Conservation (phyloP, 2,329 filamentous ascomycete species). For the Scedosporium apiospermum region DNA sequence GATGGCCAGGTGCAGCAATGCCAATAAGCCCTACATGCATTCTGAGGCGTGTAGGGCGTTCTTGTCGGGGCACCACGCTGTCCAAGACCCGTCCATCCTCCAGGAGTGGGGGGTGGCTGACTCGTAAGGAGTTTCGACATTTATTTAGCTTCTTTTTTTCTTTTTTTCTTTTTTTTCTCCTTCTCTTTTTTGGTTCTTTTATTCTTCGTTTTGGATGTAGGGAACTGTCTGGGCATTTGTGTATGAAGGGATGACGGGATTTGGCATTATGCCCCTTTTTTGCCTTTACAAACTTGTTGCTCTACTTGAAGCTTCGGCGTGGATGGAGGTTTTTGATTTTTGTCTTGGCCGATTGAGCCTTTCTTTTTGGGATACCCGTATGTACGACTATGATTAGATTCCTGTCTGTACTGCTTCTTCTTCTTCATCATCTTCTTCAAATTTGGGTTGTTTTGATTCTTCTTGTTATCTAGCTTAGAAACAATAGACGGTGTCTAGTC, state of each 20-base stretch:
- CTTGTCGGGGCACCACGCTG: slow-evolving; percentile 28
- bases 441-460: neutral
- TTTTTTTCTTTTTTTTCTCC: too few species aligned
- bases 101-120: slow-evolving; percentile 27
- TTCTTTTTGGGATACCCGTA: neutral
- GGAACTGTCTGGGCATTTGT: too few species aligned
- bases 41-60: slow-evolving; percentile 36
- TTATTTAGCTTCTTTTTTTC: too few species aligned
- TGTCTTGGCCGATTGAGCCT: neutral
- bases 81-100: slow-evolving; percentile 27
- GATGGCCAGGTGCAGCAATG: slow-evolving; percentile 21
- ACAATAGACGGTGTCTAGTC: neutral
- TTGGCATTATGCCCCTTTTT: too few species aligned
- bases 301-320: neutral
- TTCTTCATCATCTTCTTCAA: slow-evolving; percentile 1
- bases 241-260: too few species aligned
- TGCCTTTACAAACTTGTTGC: neutral
- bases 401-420: neutral
- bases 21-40: slow-evolving; percentile 26
- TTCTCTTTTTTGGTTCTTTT: neutral
- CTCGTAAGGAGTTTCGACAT: too few species aligned
- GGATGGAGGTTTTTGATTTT: neutral
- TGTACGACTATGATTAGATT: neutral
- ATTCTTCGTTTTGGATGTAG: neutral
- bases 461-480: neutral